A percentile compares a stretch with the other conserved stretches of the same genome.
phyloP scores from a whole-genome alignment of 768 basidiomycete species.

The Suillus hirtellus region DNA sequence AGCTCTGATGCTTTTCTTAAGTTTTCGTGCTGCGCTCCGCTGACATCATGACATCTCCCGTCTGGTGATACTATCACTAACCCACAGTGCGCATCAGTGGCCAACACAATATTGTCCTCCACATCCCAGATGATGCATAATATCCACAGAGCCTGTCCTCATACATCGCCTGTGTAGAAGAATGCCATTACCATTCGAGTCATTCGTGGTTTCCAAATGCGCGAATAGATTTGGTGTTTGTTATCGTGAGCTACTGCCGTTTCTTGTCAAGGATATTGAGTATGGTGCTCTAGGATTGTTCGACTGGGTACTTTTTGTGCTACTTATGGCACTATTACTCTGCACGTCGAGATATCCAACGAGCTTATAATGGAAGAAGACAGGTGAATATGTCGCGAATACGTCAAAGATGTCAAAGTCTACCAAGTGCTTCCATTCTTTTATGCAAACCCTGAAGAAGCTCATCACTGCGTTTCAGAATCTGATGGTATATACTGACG shows the following conservation, averaged over 20 bases:
- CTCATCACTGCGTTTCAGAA: constrained; percentile 14
- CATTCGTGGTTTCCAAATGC: neutral
- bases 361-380: neutral
- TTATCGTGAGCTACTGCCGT: neutral
- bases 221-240: neutral
- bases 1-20: neutral
- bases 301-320: too few relatives aligned
- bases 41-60: neutral
- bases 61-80: neutral
- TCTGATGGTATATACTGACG: constrained; percentile 26
- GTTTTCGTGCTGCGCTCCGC: neutral
- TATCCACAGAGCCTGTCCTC: neutral
- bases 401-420: constrained; percentile 19
- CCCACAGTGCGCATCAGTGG: neutral
- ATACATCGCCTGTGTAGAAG: neutral
- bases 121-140: neutral
- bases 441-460: neutral
- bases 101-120: neutral
- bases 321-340: neutral
- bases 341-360: constrained; percentile 2
- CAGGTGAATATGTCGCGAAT: constrained; percentile 7
- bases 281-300: neutral
- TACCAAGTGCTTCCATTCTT: constrained; percentile 19
- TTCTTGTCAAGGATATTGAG: neutral
- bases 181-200: neutral